These are phyloP conservation scores for Apiospora marii DNA, from an alignment of 2,329 filamentous ascomycete genomes.

Conservation along the genomic window DNA sequence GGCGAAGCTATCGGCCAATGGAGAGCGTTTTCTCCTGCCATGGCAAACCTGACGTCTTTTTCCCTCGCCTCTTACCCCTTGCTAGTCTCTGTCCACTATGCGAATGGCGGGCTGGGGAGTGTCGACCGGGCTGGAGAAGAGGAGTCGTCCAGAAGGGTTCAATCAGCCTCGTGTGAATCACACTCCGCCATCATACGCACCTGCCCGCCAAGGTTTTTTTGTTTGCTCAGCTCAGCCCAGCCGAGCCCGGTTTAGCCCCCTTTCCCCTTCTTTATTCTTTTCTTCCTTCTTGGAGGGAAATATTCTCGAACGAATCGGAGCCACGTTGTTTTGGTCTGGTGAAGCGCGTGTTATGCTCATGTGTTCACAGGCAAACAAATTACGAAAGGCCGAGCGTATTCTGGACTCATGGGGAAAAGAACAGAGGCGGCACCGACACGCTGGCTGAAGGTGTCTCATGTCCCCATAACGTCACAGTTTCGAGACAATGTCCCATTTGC, in stretches of 20 bases:
- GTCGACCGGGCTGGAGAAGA: background rate
- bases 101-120: background rate
- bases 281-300: background rate
- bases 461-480: background rate
- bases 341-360: constrained; percentile 4
- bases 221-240: background rate
- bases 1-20: background rate
- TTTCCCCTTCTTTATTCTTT: background rate
- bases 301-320: background rate
- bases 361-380: background rate
- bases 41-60: background rate
- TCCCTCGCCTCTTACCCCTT: background rate
- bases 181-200: background rate
- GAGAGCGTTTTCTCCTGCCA: background rate
- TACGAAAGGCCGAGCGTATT: background rate
- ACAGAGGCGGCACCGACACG: background rate
- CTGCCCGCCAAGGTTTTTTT: background rate
- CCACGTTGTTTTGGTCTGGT: background rate
- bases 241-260: background rate
- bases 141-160: background rate
- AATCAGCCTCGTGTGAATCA: constrained; percentile 14
- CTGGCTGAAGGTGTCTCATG: background rate
- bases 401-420: background rate
- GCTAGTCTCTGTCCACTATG: background rate
- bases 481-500: background rate